These are phyloP conservation scores for Carallia pectinifolia DNA, from an alignment of 345 rosid species.

Conservation along the genomic window DNA sequence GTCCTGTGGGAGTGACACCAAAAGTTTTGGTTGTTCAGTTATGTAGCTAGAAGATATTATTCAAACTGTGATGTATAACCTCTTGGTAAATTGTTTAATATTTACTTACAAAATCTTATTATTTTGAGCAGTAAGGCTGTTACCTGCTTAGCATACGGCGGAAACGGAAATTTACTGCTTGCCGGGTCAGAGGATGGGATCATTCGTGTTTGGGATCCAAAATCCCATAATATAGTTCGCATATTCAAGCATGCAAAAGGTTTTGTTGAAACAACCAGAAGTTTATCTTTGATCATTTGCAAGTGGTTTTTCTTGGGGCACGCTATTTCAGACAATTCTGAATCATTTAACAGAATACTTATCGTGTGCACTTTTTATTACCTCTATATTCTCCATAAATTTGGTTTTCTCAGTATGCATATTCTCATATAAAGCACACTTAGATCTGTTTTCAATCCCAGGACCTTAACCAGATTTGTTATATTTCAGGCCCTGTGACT, in stretches of 20 bases:
- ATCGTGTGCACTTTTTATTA: not conserved
- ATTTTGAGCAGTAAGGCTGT: conserved; percentile 58
- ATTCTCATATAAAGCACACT: not conserved
- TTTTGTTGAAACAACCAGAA: conserved; percentile 21
- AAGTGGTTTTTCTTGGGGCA: not conserved
- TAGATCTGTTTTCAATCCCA: not conserved
- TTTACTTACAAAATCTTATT: conserved; percentile 4
- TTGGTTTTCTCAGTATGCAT: too few relatives aligned
- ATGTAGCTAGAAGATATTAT: not conserved
- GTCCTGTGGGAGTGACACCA: too few relatives aligned
- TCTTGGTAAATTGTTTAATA: not conserved
- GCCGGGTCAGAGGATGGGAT: conserved; percentile 84
- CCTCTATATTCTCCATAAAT: too few relatives aligned
- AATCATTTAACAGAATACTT: not conserved
- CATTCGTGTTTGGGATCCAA: conserved; percentile 65
- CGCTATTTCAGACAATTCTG: not conserved
- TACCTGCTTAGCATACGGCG: conserved; percentile 65
- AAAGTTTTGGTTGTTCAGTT: too few relatives aligned
- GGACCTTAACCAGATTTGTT: not conserved
- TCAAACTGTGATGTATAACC: not conserved
- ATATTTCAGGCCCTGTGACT: conserved; percentile 60
- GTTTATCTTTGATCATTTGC: conserved; percentile 6
- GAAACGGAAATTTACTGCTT: conserved; percentile 52
- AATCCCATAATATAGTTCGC: conserved; percentile 42
- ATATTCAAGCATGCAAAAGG: conserved; percentile 66